Evolutionary conservation across 345 rosid species (phyloP).

Genomic region (Lumnitzera racemosa): DNA sequence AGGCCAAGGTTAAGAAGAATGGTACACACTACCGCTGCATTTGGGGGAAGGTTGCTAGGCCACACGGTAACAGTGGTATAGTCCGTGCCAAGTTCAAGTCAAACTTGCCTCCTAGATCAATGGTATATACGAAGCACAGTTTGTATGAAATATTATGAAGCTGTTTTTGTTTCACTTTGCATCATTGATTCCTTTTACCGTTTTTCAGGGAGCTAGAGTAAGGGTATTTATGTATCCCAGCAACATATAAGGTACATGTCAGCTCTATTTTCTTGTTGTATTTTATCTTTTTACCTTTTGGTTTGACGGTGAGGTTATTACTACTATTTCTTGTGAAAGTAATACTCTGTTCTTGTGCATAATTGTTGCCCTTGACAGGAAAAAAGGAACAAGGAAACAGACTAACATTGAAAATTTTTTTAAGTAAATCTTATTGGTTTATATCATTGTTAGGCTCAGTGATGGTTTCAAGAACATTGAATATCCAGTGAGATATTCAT

Average conservation of each 20-base stretch:
- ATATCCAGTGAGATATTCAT: too few relatives aligned
- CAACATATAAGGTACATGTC: conserved; percentile 61
- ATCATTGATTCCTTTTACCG: neutral
- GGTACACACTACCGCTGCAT: conserved; percentile 88
- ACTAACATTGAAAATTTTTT: too few relatives aligned
- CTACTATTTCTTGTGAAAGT: too few relatives aligned
- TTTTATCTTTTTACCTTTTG: too few relatives aligned
- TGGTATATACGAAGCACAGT: conserved; percentile 32
- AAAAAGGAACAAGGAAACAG: too few relatives aligned
- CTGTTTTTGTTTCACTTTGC: neutral
- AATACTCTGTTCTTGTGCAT: too few relatives aligned
- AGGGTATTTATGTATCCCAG: conserved; percentile 96
- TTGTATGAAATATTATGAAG: neutral
- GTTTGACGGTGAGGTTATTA: too few relatives aligned
- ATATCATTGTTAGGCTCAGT: too few relatives aligned
- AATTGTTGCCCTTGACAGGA: too few relatives aligned
- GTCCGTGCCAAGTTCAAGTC: conserved; percentile 88
- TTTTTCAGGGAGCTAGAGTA: conserved; percentile 61
- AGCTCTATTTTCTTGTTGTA: too few relatives aligned
- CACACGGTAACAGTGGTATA: conserved; percentile 92
- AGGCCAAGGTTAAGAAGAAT: conserved; percentile 78
- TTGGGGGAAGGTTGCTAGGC: conserved; percentile 87
- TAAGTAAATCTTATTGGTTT: too few relatives aligned
- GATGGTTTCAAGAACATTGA: too few relatives aligned
- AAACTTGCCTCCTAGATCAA: conserved; percentile 80